phyloP scores from a whole-genome alignment of 176 grass and related monocot species.

The Raddia guianensis region DNA sequence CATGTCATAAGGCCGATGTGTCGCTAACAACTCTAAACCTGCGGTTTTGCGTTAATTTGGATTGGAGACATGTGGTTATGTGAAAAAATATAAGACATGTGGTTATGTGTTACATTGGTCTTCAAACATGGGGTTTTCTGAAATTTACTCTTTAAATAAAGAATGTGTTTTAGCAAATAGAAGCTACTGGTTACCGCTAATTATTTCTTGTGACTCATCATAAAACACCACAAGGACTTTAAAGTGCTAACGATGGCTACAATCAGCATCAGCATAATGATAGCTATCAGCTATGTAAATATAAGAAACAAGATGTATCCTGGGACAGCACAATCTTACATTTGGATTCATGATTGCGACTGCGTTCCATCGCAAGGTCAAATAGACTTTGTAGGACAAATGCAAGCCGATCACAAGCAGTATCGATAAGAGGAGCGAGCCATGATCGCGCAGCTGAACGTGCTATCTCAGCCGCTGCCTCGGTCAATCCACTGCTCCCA shows the following conservation, averaged over 20 bases:
- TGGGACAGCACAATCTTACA: conserved; percentile 46
- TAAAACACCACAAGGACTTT: neutral
- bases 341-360: conserved; percentile 57
- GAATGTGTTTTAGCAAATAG: neutral
- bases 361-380: conserved; percentile 87
- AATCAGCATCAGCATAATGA: conserved; percentile 23
- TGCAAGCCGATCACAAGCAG: conserved; percentile 92
- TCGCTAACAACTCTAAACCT: no score
- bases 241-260: neutral
- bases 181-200: neutral
- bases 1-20: no score
- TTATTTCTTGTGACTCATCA: conserved; percentile 1
- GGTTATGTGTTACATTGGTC: no score
- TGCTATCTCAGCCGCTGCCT: conserved; percentile 95
- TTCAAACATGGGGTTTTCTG: no score
- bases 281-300: neutral
- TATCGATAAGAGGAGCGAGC: conserved; percentile 89
- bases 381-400: conserved; percentile 93
- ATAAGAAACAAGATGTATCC: conserved; percentile 25
- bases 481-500: conserved; percentile 73
- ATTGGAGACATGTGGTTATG: no score
- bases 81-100: no score
- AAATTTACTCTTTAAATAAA: neutral
- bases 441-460: conserved; percentile 79
- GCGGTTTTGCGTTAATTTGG: no score